Evolutionary conservation across 768 basidiomycete species (phyloP), one percentile per base, ranked within the genome.

Genomic region (Macrolepiota dolichaula): DNA sequence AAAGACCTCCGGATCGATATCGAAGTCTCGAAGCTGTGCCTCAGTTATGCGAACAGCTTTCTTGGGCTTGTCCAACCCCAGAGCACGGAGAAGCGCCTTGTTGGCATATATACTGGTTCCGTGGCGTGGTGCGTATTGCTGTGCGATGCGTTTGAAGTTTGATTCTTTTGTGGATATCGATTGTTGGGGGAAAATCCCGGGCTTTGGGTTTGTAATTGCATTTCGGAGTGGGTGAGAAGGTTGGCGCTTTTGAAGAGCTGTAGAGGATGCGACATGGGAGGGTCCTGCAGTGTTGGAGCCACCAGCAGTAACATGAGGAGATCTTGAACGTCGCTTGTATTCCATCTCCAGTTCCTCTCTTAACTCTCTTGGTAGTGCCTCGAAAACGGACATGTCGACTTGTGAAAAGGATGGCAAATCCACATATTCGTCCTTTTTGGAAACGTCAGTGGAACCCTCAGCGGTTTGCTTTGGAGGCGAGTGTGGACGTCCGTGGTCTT

Each of bases 391-490:
- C 74, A 73, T 81, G 68, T 93, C 91, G 10, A 93, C 78, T 68
- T 93, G 91, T 0, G 90, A 91, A 66, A 91, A 82, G 2, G 87
- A 84, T 3, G 90, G 91, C 19, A 91, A 75, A 38, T 82, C 81
- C 2, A 78, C 37, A 25, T 58, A 64, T 3, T 57, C 37, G n/a
- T 62, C 63, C 56, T 70, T 73, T 27, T 66, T 36, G 1, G 70
- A 66, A 24, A 65, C 61, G 4, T 65, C 67, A 17, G 37, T 61
- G 12, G 53, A 22, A 10, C 57, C 50, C 46, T 46, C 32, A 25
- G 61, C 42, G 24, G 52, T 42, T 51, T 53, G n/a, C 65, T 66
- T 40, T 68, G 68, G 27, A 67, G 67, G 19, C 69, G 55, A 44
- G 52, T 3, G 17, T 22, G 17, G 22, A 24, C n/a, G 57, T 24